A percentile compares a stretch with the other conserved stretches of the same genome.
phyloP scores from a whole-genome alignment of 2,329 filamentous ascomycete species.

The Neopestalotiopsis sp. region DNA sequence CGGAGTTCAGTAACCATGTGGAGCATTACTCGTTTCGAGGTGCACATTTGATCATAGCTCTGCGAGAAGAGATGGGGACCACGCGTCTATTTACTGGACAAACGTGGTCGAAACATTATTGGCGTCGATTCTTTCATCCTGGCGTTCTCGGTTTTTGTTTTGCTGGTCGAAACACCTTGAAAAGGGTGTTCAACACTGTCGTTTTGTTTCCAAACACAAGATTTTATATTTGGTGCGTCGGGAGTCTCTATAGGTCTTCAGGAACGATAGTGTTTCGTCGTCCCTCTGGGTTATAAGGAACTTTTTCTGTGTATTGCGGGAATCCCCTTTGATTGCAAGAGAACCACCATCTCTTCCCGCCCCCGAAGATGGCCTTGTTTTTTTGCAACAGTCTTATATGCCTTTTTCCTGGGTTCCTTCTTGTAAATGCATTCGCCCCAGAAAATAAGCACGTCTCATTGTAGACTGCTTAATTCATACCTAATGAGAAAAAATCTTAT shows the following conservation, averaged over 20 bases:
- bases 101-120: background rate
- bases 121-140: conserved; percentile 3
- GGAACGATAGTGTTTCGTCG: background rate
- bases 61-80: background rate
- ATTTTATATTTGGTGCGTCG: background rate
- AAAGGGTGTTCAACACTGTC: background rate
- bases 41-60: conserved; percentile 7
- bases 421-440: background rate
- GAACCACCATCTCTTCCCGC: background rate
- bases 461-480: background rate
- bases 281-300: background rate
- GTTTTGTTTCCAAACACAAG: background rate
- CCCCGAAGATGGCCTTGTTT: background rate
- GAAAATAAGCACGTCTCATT: background rate
- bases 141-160: background rate
- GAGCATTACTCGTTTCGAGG: background rate
- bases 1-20: background rate
- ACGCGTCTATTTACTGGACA: background rate
- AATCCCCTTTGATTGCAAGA: background rate
- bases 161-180: background rate
- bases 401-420: background rate
- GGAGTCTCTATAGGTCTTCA: background rate
- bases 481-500: conserved; percentile 1
- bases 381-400: background rate
- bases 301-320: background rate